Conservation (phyloP, 164 flowering plant species). For the Chimonanthus praecox region DNA sequence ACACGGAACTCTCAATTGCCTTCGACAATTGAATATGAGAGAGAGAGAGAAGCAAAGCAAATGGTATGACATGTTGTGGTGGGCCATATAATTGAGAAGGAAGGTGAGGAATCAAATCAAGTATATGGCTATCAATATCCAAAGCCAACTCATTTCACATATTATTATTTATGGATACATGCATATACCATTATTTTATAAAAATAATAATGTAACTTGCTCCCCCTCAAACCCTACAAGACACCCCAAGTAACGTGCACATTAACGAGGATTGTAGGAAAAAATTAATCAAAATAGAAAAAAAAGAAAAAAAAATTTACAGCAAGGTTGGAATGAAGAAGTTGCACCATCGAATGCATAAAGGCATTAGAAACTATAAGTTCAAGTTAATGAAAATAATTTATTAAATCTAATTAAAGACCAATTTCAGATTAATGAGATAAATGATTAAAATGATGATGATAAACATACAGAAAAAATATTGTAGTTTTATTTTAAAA, state of each 20-base stretch:
- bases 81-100: conserved; percentile 1
- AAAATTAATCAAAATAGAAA: background rate
- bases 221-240: background rate
- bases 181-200: too few species aligned
- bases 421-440: too few species aligned
- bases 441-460: too few species aligned
- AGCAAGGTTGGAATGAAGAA: too few species aligned
- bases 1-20: background rate
- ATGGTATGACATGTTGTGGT: background rate
- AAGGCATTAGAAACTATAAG: background rate
- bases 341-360: background rate
- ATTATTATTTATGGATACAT: background rate
- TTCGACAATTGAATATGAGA: background rate
- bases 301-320: too few species aligned
- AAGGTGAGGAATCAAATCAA: conserved; percentile 7
- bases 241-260: background rate
- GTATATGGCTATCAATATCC: background rate
- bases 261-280: background rate
- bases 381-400: too few species aligned
- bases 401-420: too few species aligned
- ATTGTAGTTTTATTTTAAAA: background rate
- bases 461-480: too few species aligned
- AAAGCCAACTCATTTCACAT: background rate
- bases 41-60: background rate
- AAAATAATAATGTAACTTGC: too few species aligned